Base-by-base conservation (phyloP, 2,329 filamentous ascomycete genomes). In the Claviceps sp. region DNA sequence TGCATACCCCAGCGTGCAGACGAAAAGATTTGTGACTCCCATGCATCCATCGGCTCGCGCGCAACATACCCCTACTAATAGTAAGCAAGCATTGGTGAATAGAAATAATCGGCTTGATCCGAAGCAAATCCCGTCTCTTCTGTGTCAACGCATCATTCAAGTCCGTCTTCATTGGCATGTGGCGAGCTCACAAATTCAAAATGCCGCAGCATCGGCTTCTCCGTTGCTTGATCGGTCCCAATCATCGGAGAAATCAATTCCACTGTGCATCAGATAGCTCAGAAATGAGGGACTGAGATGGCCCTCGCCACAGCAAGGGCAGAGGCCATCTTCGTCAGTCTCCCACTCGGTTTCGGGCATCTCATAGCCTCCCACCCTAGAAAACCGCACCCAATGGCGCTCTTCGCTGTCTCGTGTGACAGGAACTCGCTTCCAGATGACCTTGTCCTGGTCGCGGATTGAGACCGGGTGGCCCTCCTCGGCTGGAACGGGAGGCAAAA, bases 361-460 rank as follows among this genome's bases (percentile, higher is more conserved):
- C 58, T 68, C 65, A 52, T 70, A 68, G 26, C 70, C 70, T 34
- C 61, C 68, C 48, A 57, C 62, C 37, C 69, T 64, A 48, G 65
- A 70, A 56, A 78, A 79, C 39, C 76, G 67, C 16, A 68, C 63
- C 75, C 74, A 79, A n/a, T 64, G 60, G 22, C 75, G 73, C 37
- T 69, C 61, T 14, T 65, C 58, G 0, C 55, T 57, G 52, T 72
- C 70, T 17, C 72, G 68, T 17, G 62, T 62, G 4, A 65, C 47
- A 1, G 75, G 76, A 0, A 78, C 69, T 13, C 64, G 69, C 59
- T 77, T 78, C 73, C 74, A 79, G 19, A 78, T 69, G 3, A 75
- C 70, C 26, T 65, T 64, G 13, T 72, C 70, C 17, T 71, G 68
- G n/a, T 67, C 61, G 54, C 63, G 70, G 22, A 55, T 60, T 2